A percentile compares a stretch with the other conserved stretches of the same genome.
phyloP scores from a whole-genome alignment of 2,329 filamentous ascomycete species.

The Cladophialophora exuberans region DNA sequence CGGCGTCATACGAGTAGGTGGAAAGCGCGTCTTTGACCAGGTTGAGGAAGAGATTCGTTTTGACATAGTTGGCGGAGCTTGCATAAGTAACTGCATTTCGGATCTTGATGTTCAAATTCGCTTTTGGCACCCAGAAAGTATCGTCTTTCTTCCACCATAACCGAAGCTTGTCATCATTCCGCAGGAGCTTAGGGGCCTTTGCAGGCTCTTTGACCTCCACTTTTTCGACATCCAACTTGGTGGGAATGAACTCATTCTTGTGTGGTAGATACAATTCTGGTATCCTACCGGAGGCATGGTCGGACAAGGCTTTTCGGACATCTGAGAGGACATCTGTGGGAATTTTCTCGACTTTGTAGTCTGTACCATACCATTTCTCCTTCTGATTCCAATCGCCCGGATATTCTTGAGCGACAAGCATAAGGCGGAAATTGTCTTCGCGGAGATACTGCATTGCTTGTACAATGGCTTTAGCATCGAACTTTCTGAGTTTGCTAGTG shows the following conservation, averaged over 20 bases:
- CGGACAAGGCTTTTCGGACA: slow-evolving; percentile 66
- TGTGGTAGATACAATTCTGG: slow-evolving; percentile 81
- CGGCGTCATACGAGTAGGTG: slow-evolving; percentile 94
- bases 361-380: slow-evolving; percentile 98
- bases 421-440: slow-evolving; percentile 87
- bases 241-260: slow-evolving; percentile 94
- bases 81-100: slow-evolving; percentile 78
- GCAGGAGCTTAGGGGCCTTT: slow-evolving; percentile 76
- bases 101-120: slow-evolving; percentile 79
- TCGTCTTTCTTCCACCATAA: slow-evolving; percentile 99
- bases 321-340: slow-evolving; percentile 73
- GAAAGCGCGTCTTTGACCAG: slow-evolving; percentile 85
- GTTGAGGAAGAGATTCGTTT: slow-evolving; percentile 78
- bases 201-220: slow-evolving; percentile 79
- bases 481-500: slow-evolving; percentile 73
- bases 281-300: slow-evolving; percentile 62
- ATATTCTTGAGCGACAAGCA: slow-evolving; percentile 78
- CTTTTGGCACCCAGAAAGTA: slow-evolving; percentile 96
- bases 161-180: slow-evolving; percentile 77
- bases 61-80: slow-evolving; percentile 76
- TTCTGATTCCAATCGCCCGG: slow-evolving; percentile 84
- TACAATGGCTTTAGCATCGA: slow-evolving; percentile 76
- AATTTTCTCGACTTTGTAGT: slow-evolving; percentile 83
- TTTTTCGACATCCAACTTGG: slow-evolving; percentile 90
- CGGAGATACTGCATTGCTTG: slow-evolving; percentile 73